Base-by-base conservation (phyloP, 257 asterid species). In the Datura wrightii region DNA sequence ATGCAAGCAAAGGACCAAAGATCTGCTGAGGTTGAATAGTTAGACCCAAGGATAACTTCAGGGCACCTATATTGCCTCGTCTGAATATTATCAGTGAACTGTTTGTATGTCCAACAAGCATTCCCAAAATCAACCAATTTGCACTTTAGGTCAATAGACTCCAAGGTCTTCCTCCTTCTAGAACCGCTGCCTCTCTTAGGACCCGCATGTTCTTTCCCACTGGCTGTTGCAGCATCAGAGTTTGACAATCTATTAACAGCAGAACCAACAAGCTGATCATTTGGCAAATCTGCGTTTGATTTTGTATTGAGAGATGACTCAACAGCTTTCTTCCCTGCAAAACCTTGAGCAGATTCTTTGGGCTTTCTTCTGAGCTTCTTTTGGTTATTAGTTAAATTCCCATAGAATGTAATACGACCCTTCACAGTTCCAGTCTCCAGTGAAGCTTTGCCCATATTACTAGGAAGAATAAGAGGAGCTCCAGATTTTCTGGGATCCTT, bases 1-100 rank as follows among this genome's bases (percentile, higher is more conserved):
- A 94, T 96, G 91, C 98, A 94, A 60, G 98, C 98, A 88, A 94
- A 92, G 39, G 99, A 96, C 99, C 99, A 96, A 86, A 96, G 91
- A 88, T 96, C 99, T 50, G 98, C 99, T 44, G 98, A 86, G 52
- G 97, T 94, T 60, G 99, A 91, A 89, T 96, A 96, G 85, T 93
- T 94, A 2, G 98, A 96, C 44, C 98, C 98, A 84, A 96, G 87
- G 58, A 96, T 88, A 89, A 96, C 97, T 87, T 96, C 99, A 3
- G 99, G 99, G 80, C 97, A 94, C 85, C 99, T 92, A 81, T 96
- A 96, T 71, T 96, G 99, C 87, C 99, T 90, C 37, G 99, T 96
- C 88, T 96, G 99, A 69, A 96, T 93, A 84, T 96, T 97, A 42
- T 93, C 90, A 2, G 98, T 94, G 86, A 96, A 94, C 84, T 94